Percentiles rank a stretch among this genome's conserved stretches.
These are phyloP conservation scores for Podospora tetraspora DNA, from an alignment of 495 filamentous ascomycete species.

Conservation along the genomic window DNA sequence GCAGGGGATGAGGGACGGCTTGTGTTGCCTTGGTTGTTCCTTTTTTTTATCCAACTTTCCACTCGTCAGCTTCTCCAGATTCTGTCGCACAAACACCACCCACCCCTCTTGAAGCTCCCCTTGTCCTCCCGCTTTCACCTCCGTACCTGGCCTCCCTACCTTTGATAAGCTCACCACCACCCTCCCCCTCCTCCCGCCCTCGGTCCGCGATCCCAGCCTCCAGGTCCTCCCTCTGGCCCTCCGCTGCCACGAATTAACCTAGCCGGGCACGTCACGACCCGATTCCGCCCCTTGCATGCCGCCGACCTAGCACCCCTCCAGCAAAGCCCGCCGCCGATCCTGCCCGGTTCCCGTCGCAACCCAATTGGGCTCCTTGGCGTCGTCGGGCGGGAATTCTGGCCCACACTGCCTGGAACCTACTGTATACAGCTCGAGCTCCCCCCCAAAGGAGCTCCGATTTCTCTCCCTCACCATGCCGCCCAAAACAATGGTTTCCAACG, in stretches of 20 bases:
- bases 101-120: not conserved
- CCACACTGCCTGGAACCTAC: slow-evolving; percentile 11
- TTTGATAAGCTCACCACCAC: not conserved
- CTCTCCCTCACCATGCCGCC: slow-evolving; percentile 40
- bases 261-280: not conserved
- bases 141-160: not conserved
- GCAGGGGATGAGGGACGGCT: not conserved
- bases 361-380: slow-evolving; percentile 24
- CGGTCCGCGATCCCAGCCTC: not conserved
- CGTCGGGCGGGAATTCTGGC: slow-evolving; percentile 19
- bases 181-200: not conserved
- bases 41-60: too few species aligned
- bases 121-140: not conserved
- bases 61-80: too few species aligned
- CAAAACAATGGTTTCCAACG: slow-evolving; percentile 49
- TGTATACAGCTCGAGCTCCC: slow-evolving; percentile 4
- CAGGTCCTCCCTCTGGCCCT: not conserved
- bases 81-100: not conserved
- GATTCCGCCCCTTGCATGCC: not conserved
- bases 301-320: slow-evolving; percentile 13
- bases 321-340: slow-evolving; percentile 19
- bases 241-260: not conserved
- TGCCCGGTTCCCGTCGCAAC: slow-evolving; percentile 21
- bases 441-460: slow-evolving; percentile 7
- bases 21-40: not conserved